Evolutionary conservation across 495 filamentous ascomycete species (phyloP), one percentile per base, ranked within the genome.

Genomic region (Penicillium antarcticum): DNA sequence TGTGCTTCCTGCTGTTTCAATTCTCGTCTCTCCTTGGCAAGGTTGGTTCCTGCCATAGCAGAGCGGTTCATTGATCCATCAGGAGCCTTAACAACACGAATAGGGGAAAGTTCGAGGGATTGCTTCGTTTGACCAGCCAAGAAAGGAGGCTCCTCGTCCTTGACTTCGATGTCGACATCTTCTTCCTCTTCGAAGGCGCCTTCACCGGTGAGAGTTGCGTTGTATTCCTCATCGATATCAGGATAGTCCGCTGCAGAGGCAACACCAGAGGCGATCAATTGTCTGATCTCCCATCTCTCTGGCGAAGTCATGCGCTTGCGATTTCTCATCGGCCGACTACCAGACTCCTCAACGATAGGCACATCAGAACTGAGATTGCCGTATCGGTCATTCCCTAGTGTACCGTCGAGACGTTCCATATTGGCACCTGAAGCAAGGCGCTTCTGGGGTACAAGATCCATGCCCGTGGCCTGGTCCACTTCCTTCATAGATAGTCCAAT

Each of bases 401-500:
- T 37, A 5, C 87, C 86, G 50, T 89, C 83, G 4, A 97, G 73
- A 5, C 81, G 80, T 64, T 90, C 85, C 84, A 87, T 88, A 57
- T 98, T 98, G 13, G 94, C 94, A 12, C 94, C 94, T 6, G 94
- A 96, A 29, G 87, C 88, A 52, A 98, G 76, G 50, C 89, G 80
- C 50, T 83, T 78, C 54, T 92, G 86, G 11, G 92, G 91, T 13
- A 85, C 83, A 18, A 95, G 72, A 65, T 98, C 92, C 58, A 82
- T 79, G 3, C 94, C 94, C 23, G 90, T 94, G 33, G 82, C 80
- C 65, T 98, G 94, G 55, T 98, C 95, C 12, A 95, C 94, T 45
- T 96, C 92, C 66, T 96, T 96, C 92, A 98, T 96, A 3, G 90
- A 95, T 12, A 98, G 72, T 4, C 90, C 91, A 57, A 97, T 86